Evolutionary conservation across 176 grass and related monocot species (phyloP), one percentile per base, ranked within the genome.

Genomic region (Raddia distichophylla): DNA sequence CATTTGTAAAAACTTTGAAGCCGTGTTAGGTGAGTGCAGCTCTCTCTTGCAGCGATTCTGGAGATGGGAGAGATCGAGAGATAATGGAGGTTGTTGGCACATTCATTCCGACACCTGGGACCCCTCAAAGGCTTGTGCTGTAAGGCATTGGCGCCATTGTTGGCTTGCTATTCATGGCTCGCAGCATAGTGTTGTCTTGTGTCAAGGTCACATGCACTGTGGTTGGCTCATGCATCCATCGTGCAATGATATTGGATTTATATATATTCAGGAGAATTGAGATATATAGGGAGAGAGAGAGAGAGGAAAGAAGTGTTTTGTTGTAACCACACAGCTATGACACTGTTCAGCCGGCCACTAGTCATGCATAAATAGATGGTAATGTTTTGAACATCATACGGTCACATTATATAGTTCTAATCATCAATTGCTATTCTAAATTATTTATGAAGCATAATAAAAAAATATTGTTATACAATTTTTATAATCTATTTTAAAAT

Each of bases 161-260:
- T 72, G 69, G 40, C 18, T 0, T 46, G 8, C 42, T 46, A 42
- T 60, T n/a, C 53, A 14, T 47, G 74, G 54, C 17, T 62, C 8
- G 1, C 27, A 71, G 46, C 42, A 67, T 40, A 16, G 62, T 50
- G 18, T 27, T 42, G 49, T 65, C 37, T 9, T 10, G 18, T 54
- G 54, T 62, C 74, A 37, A 50, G 9, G 9, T 85, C 83, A 77
- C 56, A 42, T 5, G 56, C 53, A 37, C 44, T 63, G 65, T 60
- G 7, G 83, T 85, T 85, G 46, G 74, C 74, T 78, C 74, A 85
- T 69, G 83, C 83, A 32, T 40, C 65, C 45, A 63, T 63, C 74
- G 62, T 44, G 70, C 68, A 32, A 27, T 27, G 27, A 27, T 27
- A 27, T 27, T 27, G 27, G 27, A 27, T 27, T 27, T 27, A 27